Base-by-base conservation (phyloP, 148 eudicot species). In the Camellia lanceoleosa region DNA sequence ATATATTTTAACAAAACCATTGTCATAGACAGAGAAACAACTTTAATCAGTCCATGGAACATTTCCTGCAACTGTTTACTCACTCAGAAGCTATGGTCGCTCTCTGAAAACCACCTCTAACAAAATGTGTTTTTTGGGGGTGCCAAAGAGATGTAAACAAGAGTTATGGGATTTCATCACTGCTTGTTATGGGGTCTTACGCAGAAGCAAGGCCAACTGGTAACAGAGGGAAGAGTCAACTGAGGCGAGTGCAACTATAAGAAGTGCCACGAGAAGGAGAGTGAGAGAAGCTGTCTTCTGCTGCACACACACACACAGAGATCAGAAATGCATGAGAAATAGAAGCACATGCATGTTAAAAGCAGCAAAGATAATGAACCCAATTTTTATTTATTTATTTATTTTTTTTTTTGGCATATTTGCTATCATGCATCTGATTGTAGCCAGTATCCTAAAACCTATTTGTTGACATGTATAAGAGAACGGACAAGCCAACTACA, bases 241-340 rank as follows among this genome's bases (percentile, higher is more conserved):
- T 1, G 98, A 88, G 2, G 95, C 86, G 42, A 95, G 85, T 59
- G 95, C 90, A 70, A 95, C 91, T 47, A 93, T 91, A 19, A 93
- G 92, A 79, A 89, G 65, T 6, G 90, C 94, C 61, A 95, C 92
- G 41, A 93, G 89, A 79, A 91, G 81, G 54, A 94, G 97, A 49
- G 97, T 89, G 75, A 94, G 86, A 13, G 83, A 81, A 68, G 97
- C 94, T 10, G 98, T 93, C 86, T 89, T 89, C 85, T 92, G 87
- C 97, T 92, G 92, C 86, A 85, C 38, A 30, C 47, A 62, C 43
- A 73, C 9, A 30, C 71, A 79, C 7, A 1, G 30, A 70, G 7
- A 71, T 56, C 60, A 56, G 60, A 3, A 71, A 71, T 71, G 74
- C 74, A 49, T 19, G 52, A 71, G 42, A 71, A 46, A 66, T 38